Percentiles rank a stretch among this genome's conserved stretches.
Evolutionary conservation across 2,329 filamentous ascomycete species (phyloP).

Genomic region (Xylariaceae sp.): DNA sequence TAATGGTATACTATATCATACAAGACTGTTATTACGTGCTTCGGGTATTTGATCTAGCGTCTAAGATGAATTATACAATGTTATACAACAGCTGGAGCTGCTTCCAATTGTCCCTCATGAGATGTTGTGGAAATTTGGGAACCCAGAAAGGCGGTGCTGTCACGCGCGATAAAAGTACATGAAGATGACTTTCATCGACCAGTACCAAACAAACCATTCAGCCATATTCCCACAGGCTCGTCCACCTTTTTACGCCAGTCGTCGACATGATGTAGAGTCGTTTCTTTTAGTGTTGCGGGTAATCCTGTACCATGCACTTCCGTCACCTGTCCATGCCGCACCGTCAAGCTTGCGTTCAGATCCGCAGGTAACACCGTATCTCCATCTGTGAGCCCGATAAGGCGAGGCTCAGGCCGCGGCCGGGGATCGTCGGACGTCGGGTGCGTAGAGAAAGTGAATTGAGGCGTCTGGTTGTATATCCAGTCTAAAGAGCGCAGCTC

Average conservation of each 20-base stretch:
- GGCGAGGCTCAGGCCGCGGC: constrained; percentile 38
- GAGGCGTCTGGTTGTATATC: constrained; percentile 82
- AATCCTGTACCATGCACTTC: constrained; percentile 9
- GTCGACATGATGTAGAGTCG: constrained; percentile 20
- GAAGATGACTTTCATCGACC: too few relatives aligned
- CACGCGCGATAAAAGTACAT: too few relatives aligned
- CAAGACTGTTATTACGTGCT: not conserved
- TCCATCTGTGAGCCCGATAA: constrained; percentile 26
- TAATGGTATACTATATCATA: not conserved
- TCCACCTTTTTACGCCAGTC: constrained; percentile 22
- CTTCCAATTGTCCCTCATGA: not conserved
- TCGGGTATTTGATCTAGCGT: not conserved
- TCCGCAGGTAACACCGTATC: constrained; percentile 38
- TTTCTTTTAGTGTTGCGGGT: constrained; percentile 8
- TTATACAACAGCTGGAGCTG: not conserved
- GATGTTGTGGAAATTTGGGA: too few relatives aligned
- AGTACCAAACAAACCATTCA: constrained; percentile 27
- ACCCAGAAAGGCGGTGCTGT: not conserved
- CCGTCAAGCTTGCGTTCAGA: constrained; percentile 31
- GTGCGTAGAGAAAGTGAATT: constrained; percentile 67
- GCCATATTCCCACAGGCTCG: constrained; percentile 21
- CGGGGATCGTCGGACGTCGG: constrained; percentile 56
- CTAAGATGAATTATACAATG: not conserved
- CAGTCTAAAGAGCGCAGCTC: constrained; percentile 57
- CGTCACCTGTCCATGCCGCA: constrained; percentile 35